Evolutionary conservation across 1,284 basidiomycete genomes (phyloP).

Genomic region (Neolentinus lepideus): DNA sequence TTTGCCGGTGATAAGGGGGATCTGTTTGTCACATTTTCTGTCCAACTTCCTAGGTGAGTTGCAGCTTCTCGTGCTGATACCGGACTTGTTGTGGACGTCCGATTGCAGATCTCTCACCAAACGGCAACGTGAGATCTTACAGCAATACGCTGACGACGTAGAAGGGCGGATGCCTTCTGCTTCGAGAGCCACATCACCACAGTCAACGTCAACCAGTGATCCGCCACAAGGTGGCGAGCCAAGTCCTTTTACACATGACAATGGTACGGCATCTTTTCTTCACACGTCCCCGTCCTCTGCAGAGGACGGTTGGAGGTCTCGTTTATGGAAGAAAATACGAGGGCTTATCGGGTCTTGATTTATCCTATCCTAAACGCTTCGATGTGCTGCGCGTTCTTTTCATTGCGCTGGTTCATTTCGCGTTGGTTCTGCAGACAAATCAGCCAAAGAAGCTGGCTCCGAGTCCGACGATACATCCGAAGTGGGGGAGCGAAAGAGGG

Average conservation of each 20-base stretch:
- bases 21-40: constrained; percentile 84
- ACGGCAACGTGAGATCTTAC: constrained; percentile 82
- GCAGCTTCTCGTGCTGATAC: constrained; percentile 10
- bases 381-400: constrained; percentile 8
- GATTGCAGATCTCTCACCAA: constrained; percentile 65
- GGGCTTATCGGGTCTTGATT: constrained; percentile 64
- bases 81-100: constrained; percentile 12
- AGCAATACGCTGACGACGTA: constrained; percentile 89
- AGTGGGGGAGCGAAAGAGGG: constrained; percentile 10
- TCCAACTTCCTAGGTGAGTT: constrained; percentile 85
- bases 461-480: constrained; percentile 1
- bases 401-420: constrained; percentile 1
- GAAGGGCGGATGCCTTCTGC: constrained; percentile 52
- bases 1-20: constrained; percentile 75
- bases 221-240: constrained; percentile 7
- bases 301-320: constrained; percentile 59
- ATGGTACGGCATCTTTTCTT: constrained; percentile 71
- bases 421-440: background rate
- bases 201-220: constrained; percentile 8
- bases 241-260: constrained; percentile 31
- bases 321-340: constrained; percentile 59
- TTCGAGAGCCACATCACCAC: constrained; percentile 14
- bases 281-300: constrained; percentile 39
- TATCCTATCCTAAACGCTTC: constrained; percentile 22
- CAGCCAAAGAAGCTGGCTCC: constrained; percentile 6